These are phyloP conservation scores for Dothideomycetes sp. DNA, from an alignment of 2,329 filamentous ascomycete species.

Conservation along the genomic window DNA sequence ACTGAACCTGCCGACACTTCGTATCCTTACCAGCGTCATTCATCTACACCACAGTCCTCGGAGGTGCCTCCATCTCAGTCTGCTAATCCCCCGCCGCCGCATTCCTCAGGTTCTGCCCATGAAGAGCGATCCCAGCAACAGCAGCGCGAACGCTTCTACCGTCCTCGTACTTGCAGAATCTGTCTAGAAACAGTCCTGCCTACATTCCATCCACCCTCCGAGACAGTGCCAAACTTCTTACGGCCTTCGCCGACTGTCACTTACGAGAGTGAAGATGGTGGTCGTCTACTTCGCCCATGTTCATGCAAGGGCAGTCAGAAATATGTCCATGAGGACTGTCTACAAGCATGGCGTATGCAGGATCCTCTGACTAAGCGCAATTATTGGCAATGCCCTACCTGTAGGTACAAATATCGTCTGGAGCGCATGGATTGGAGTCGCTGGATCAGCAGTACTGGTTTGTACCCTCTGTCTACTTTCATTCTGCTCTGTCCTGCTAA, in stretches of 20 bases:
- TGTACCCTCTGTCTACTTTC: slow-evolving; percentile 15
- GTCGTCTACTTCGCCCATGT: slow-evolving; percentile 79
- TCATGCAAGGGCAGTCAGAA: slow-evolving; percentile 86
- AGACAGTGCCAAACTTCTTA: slow-evolving; percentile 46
- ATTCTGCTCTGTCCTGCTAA: slow-evolving; percentile 15
- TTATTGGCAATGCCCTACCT: slow-evolving; percentile 83
- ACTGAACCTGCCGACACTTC: no score
- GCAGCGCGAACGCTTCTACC: slow-evolving; percentile 40
- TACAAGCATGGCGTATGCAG: slow-evolving; percentile 71
- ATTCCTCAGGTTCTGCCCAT: no score
- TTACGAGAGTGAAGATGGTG: slow-evolving; percentile 68
- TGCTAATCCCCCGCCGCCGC: no score
- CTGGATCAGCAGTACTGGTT: slow-evolving; percentile 43
- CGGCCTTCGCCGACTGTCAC: slow-evolving; percentile 46
- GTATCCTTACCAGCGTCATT: neutral
- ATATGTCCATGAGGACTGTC: slow-evolving; percentile 88
- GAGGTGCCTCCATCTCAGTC: no score
- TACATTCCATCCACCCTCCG: slow-evolving; percentile 42
- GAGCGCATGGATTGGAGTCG: slow-evolving; percentile 67
- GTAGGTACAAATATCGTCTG: slow-evolving; percentile 72
- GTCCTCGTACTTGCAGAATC: slow-evolving; percentile 73
- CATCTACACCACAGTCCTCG: neutral
- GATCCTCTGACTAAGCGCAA: slow-evolving; percentile 60
- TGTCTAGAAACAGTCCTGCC: slow-evolving; percentile 67
- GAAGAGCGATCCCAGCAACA: no score